Evolutionary conservation across 257 asterid species (phyloP).

Genomic region (Solanum lycopersicoides): DNA sequence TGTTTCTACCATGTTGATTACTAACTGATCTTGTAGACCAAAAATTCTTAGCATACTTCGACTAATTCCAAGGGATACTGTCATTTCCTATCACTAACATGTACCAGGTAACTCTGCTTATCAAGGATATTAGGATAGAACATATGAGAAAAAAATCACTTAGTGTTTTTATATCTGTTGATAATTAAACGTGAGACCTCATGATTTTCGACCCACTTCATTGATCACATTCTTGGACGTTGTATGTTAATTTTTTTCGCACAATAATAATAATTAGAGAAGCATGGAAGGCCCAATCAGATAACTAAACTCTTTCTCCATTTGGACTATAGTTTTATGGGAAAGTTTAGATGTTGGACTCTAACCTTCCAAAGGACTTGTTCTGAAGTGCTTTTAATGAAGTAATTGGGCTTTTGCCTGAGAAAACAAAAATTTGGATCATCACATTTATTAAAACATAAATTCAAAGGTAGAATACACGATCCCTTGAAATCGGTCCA

Average conservation of each 20-base stretch:
- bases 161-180: accelerated
- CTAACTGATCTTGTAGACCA: neutral
- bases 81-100: accelerated
- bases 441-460: neutral
- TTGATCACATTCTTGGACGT: neutral
- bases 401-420: neutral
- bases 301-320: neutral
- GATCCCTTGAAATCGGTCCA: neutral
- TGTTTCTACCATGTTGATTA: neutral
- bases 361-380: neutral
- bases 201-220: neutral
- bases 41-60: neutral
- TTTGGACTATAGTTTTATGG: neutral
- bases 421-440: neutral
- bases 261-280: neutral
- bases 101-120: neutral
- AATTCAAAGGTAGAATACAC: neutral
- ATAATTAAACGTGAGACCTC: neutral
- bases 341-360: neutral
- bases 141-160: neutral
- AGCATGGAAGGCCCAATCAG: neutral
- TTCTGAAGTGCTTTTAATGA: neutral
- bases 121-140: neutral
- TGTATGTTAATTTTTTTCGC: neutral
- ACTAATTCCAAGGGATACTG: accelerated